These are phyloP conservation scores for Colletotrichum limetticola DNA, from an alignment of 2,329 filamentous ascomycete species.

Conservation along the genomic window DNA sequence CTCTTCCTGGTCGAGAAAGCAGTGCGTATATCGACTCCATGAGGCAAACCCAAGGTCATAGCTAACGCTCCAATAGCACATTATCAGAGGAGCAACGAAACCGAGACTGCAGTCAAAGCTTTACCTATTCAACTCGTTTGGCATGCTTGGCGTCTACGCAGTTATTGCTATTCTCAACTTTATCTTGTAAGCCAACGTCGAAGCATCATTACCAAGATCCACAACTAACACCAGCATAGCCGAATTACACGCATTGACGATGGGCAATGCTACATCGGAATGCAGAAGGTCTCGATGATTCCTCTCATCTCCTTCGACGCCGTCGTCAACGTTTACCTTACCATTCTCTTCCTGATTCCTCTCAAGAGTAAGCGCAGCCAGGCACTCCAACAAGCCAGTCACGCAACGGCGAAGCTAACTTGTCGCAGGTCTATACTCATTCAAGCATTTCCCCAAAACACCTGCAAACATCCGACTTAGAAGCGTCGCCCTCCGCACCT, in stretches of 20 bases:
- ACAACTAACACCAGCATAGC: constrained; percentile 44
- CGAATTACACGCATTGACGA: constrained; percentile 67
- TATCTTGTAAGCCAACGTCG: constrained; percentile 59
- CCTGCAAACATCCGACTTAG: constrained; percentile 56
- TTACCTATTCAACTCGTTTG: constrained; percentile 70
- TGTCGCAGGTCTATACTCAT: constrained; percentile 64
- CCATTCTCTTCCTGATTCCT: constrained; percentile 70
- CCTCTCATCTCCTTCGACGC: constrained; percentile 71
- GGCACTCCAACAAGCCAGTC: background rate
- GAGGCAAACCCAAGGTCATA: too few relatives aligned
- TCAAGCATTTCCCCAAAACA: constrained; percentile 56
- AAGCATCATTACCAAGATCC: background rate
- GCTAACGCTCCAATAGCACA: constrained; percentile 54
- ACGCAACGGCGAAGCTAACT: background rate
- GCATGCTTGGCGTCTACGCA: constrained; percentile 59
- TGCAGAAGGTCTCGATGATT: constrained; percentile 67
- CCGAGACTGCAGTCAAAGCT: constrained; percentile 65
- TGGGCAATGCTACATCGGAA: constrained; percentile 70
- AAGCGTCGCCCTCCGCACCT: constrained; percentile 66
- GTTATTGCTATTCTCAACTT: constrained; percentile 68
- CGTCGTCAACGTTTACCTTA: constrained; percentile 71
- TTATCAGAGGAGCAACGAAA: constrained; percentile 65
- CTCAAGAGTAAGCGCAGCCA: constrained; percentile 58
- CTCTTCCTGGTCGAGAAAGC: constrained; percentile 73
- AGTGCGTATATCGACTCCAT: constrained; percentile 47